These are phyloP conservation scores for Teratosphaeria epicoccoides DNA, from an alignment of 2,329 filamentous ascomycete species.

Conservation along the genomic window DNA sequence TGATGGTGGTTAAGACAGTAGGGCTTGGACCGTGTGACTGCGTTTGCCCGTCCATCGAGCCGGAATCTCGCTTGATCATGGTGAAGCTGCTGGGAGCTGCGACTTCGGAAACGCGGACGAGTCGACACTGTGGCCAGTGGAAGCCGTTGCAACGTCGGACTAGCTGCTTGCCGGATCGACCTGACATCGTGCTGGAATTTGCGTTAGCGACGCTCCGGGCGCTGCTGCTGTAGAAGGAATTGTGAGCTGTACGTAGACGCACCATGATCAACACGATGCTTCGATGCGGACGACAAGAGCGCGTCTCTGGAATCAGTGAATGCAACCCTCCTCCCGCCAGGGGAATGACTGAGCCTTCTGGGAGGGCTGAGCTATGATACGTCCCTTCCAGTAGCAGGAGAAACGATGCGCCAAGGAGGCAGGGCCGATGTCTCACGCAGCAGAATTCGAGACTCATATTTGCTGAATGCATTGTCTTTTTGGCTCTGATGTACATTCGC, in stretches of 20 bases:
- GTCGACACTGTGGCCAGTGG: not conserved
- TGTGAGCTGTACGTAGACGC: not conserved
- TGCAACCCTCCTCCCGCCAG: not conserved
- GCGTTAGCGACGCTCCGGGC: not conserved
- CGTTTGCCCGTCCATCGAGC: not conserved
- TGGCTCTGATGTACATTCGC: not conserved
- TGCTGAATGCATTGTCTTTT: not conserved
- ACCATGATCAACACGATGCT: not conserved
- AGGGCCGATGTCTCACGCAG: not conserved
- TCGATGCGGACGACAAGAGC: not conserved
- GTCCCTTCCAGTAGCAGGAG: not conserved
- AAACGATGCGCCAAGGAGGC: not conserved
- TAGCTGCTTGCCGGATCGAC: too few species aligned
- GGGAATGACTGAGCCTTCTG: not conserved
- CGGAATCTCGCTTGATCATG: not conserved
- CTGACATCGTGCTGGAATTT: not conserved
- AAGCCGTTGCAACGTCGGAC: not conserved
- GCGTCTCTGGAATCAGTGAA: not conserved
- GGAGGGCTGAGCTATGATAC: not conserved
- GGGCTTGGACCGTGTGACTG: not conserved
- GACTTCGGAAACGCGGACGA: not conserved
- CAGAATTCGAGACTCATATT: not conserved
- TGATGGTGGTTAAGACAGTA: not conserved
- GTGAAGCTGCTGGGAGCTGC: not conserved
- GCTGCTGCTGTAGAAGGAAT: not conserved